phyloP scores from a whole-genome alignment of 2,329 filamentous ascomycete species.

The Phaeosphaeriaceae sp. region DNA sequence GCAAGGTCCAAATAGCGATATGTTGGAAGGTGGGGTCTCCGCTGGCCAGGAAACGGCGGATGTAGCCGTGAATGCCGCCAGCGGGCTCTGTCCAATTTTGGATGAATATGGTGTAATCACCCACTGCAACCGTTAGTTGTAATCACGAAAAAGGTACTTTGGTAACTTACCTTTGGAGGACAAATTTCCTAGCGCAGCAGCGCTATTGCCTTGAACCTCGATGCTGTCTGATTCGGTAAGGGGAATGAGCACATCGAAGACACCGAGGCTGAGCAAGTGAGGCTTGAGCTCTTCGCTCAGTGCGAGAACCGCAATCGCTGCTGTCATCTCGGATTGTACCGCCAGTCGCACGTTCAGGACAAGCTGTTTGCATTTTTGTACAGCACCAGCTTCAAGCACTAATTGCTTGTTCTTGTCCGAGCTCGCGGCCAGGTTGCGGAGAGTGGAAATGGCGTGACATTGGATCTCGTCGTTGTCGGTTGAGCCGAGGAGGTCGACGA shows the following conservation, averaged over 20 bases:
- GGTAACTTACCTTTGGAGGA: conserved; percentile 83
- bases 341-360: conserved; percentile 91
- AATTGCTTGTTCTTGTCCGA: conserved; percentile 97
- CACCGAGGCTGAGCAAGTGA: conserved; percentile 86
- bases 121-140: conserved; percentile 66
- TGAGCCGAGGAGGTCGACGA: conserved; percentile 91
- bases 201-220: conserved; percentile 97
- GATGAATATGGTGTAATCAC: conserved; percentile 95
- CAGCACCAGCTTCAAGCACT: conserved; percentile 94
- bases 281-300: conserved; percentile 95
- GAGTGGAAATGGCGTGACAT: conserved; percentile 96
- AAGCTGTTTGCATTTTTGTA: conserved; percentile 98
- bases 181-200: conserved; percentile 91
- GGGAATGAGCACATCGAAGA: conserved; percentile 95
- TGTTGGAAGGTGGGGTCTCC: conserved; percentile 98
- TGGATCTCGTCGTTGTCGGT: conserved; percentile 99
- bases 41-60: conserved; percentile 89
- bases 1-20: conserved; percentile 96
- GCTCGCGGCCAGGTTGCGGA: conserved; percentile 93
- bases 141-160: background rate
- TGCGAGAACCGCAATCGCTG: conserved; percentile 95
- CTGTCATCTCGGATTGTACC: conserved; percentile 99
- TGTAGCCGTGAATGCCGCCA: conserved; percentile 93
- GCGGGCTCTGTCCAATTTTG: conserved; percentile 92
- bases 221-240: conserved; percentile 95